Percentiles rank a stretch among this genome's conserved stretches.
Conservation (phyloP, 306 rosid species). For the Hippophae rhamnoides region DNA sequence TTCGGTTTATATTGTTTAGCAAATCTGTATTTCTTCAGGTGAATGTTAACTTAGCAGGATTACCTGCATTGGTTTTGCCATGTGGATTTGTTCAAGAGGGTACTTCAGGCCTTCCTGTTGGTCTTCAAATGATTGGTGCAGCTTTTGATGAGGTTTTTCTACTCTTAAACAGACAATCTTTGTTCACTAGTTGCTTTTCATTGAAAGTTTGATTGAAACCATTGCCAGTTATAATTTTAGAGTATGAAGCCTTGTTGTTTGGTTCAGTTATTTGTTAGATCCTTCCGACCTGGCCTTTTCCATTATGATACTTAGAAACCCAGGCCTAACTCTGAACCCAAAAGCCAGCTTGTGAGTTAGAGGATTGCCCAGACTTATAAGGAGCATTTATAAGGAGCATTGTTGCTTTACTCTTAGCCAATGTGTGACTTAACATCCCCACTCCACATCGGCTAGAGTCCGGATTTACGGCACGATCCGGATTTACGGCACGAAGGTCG, state of each 20-base stretch:
- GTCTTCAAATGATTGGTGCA: conserved; percentile 90
- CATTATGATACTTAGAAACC: no score
- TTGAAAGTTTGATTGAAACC: no score
- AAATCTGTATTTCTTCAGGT: conserved; percentile 37
- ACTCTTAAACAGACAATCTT: not conserved
- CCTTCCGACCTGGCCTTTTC: not conserved
- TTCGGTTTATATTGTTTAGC: not conserved
- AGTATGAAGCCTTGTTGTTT: not conserved
- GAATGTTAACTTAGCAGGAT: conserved; percentile 91
- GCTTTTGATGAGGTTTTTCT: conserved; percentile 71
- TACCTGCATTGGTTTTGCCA: conserved; percentile 93
- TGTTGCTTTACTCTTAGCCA: no score
- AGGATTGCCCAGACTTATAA: no score
- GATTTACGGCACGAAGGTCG: no score
- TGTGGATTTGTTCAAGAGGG: conserved; percentile 89
- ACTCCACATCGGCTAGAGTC: no score
- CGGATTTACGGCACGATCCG: no score
- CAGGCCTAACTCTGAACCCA: no score
- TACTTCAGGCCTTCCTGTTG: conserved; percentile 80
- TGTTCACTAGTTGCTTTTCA: not conserved
- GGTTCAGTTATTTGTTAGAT: not conserved
- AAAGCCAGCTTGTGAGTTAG: no score
- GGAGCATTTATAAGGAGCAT: no score
- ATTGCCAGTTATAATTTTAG: not conserved
- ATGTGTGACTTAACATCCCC: no score